phyloP scores from a whole-genome alignment of 345 rosid genomes.

The Acer yangbiense region DNA sequence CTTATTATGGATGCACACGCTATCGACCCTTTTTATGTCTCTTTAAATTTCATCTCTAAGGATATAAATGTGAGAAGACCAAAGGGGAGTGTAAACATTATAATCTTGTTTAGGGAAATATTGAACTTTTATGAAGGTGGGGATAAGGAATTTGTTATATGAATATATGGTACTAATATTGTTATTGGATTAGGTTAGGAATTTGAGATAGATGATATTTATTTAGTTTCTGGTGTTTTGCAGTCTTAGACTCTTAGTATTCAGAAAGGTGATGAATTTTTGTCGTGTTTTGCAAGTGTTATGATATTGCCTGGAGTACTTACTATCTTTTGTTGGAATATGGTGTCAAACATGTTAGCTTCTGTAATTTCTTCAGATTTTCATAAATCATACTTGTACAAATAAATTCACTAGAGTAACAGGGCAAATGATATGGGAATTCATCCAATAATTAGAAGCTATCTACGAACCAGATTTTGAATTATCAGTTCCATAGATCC shows the following conservation, averaged over 20 bases:
- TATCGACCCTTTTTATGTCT: not conserved
- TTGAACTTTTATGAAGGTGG: not conserved
- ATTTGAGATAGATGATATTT: not conserved
- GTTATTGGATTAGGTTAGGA: not conserved
- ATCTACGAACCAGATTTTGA: not conserved
- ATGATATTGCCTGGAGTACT: not conserved
- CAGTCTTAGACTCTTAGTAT: not conserved
- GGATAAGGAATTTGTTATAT: not conserved
- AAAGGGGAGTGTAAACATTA: not conserved
- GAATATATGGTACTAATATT: not conserved
- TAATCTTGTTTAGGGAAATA: not conserved
- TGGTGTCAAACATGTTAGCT: not conserved
- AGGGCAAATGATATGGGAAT: not conserved
- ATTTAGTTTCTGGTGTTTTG: not conserved
- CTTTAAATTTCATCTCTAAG: too few species aligned
- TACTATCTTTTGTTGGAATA: not conserved
- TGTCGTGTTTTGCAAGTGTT: not conserved
- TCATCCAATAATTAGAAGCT: not conserved
- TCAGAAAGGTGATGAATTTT: not conserved
- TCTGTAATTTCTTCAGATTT: not conserved
- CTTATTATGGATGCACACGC: not conserved
- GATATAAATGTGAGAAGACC: not conserved
- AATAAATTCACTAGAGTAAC: not conserved
- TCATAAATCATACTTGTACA: not conserved
- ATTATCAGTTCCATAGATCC: slow-evolving; percentile 23